These are phyloP conservation scores for Phlebiopsis gigantea DNA, from an alignment of 768 basidiomycete genomes.

Conservation along the genomic window DNA sequence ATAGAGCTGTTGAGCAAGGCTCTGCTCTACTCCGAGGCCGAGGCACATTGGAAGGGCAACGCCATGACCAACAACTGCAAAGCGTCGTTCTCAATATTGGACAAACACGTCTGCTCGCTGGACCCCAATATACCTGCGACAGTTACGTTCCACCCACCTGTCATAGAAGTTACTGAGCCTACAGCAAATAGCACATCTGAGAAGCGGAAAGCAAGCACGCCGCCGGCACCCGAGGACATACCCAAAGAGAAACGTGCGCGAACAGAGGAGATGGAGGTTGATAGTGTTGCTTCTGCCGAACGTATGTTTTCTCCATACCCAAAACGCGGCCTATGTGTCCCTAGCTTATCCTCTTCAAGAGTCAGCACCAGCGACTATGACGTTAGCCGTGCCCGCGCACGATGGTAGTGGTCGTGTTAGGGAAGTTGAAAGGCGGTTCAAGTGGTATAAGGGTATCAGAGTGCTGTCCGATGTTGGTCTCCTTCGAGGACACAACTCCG, in stretches of 20 bases:
- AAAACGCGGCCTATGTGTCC: not conserved
- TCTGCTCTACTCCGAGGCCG: slow-evolving; percentile 75
- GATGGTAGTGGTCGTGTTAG: too few relatives aligned
- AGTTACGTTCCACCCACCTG: slow-evolving; percentile 13
- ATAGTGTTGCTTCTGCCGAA: slow-evolving; percentile 31
- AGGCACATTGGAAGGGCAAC: slow-evolving; percentile 73
- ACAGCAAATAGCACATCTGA: slow-evolving; percentile 6
- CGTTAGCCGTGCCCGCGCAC: not conserved
- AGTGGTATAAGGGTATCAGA: too few relatives aligned
- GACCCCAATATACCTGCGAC: slow-evolving; percentile 33
- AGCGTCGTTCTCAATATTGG: slow-evolving; percentile 66
- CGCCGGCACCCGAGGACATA: slow-evolving; percentile 20
- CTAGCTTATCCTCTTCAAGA: slow-evolving; percentile 5
- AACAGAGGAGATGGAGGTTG: slow-evolving; percentile 31
- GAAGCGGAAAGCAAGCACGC: slow-evolving; percentile 22
- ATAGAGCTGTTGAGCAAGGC: slow-evolving; percentile 78
- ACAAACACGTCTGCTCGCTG: slow-evolving; percentile 63
- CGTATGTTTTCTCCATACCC: slow-evolving; percentile 16
- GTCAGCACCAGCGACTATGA: slow-evolving; percentile 1
- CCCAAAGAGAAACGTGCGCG: slow-evolving; percentile 63
- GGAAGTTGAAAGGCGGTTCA: too few relatives aligned
- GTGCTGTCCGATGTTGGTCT: slow-evolving; percentile 8
- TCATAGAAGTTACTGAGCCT: slow-evolving; percentile 3
- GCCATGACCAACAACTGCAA: slow-evolving; percentile 61
- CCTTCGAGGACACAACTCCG: slow-evolving; percentile 13